Percentiles rank a stretch among this genome's conserved stretches.
Evolutionary conservation across 768 basidiomycete species (phyloP).

Genomic region (Hericium erinaceus): DNA sequence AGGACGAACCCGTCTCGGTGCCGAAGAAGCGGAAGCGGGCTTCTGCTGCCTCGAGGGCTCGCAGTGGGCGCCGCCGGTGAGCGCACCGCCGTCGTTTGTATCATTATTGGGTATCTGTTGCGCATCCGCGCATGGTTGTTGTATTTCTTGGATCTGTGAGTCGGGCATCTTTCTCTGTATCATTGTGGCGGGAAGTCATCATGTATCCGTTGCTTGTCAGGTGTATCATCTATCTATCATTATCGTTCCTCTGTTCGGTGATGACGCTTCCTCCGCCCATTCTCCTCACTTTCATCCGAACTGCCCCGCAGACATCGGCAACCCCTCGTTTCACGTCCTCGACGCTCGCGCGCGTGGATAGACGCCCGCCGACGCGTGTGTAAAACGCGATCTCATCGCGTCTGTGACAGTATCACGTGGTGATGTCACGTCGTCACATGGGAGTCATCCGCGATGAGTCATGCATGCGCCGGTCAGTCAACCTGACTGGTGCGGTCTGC

Average conservation of each 20-base stretch:
- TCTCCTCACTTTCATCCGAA: neutral
- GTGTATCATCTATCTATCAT: neutral
- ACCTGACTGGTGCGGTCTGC: neutral
- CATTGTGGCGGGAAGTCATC: neutral
- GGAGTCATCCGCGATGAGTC: neutral
- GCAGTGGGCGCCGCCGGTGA: neutral
- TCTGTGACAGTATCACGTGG: neutral
- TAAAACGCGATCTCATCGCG: neutral
- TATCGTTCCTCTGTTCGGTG: neutral
- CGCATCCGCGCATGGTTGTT: neutral
- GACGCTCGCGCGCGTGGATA: too few species aligned
- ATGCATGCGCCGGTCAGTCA: neutral
- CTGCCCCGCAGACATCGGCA: too few species aligned
- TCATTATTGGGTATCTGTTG: neutral
- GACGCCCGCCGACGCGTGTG: neutral
- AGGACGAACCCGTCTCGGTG: neutral
- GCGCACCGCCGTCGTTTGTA: neutral
- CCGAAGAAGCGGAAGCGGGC: neutral
- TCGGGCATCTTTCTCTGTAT: neutral
- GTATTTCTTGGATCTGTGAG: neutral
- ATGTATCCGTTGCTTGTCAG: neutral
- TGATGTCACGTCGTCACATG: neutral
- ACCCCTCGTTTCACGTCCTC: too few species aligned
- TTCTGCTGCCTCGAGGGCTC: neutral
- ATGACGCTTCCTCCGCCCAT: neutral